Evolutionary conservation across 257 asterid genomes (phyloP).

Genomic region (Echites panduratus): DNA sequence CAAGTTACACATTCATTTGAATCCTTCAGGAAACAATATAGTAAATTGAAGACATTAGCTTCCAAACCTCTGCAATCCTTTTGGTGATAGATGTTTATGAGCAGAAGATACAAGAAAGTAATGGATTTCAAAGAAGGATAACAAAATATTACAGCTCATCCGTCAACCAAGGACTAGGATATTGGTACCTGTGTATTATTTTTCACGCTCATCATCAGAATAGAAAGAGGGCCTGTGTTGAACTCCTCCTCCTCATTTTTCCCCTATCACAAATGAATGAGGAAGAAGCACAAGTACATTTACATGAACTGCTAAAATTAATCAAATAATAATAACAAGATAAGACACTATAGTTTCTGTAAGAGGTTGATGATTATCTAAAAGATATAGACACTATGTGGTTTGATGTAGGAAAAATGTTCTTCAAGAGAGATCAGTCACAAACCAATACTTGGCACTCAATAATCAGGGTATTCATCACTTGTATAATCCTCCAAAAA

Average conservation of each 20-base stretch:
- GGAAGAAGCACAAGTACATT: background rate
- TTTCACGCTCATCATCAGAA: slow-evolving; percentile 56
- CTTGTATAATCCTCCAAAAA: background rate
- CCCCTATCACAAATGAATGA: background rate
- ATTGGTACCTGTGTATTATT: slow-evolving; percentile 48
- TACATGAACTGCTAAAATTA: background rate
- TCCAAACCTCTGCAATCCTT: too few relatives aligned
- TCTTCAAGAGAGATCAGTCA: too few relatives aligned
- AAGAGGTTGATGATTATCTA: background rate
- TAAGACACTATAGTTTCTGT: background rate
- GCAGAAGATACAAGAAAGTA: background rate
- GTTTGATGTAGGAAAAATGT: too few relatives aligned
- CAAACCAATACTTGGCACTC: too few relatives aligned
- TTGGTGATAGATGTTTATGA: background rate
- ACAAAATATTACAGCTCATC: background rate
- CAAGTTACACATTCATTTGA: background rate
- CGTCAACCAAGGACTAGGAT: background rate
- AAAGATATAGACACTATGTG: background rate
- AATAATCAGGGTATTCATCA: too few relatives aligned
- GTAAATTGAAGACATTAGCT: background rate
- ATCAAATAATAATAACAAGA: background rate
- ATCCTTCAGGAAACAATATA: background rate
- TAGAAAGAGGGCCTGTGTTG: slow-evolving; percentile 93
- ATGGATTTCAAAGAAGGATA: too few relatives aligned
- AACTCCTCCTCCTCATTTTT: slow-evolving; percentile 87